Conservation (phyloP, 1,284 basidiomycete species). For the Ustilago shanxiensis region DNA sequence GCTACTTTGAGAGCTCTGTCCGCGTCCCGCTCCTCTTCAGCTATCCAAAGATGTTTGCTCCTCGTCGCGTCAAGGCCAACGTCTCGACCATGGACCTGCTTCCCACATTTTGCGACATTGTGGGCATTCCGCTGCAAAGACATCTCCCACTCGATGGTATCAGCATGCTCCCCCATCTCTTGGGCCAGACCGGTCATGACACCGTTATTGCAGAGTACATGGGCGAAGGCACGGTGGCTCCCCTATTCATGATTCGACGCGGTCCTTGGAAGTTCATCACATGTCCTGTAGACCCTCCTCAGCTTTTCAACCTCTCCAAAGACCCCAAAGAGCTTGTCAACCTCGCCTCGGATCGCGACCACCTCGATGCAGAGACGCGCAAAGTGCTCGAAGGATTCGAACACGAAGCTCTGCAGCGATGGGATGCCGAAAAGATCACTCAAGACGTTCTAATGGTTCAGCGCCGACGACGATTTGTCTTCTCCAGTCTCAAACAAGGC, state of each 20-base stretch:
- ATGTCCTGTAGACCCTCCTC: slow-evolving; percentile 39
- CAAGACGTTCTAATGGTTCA: slow-evolving; percentile 41
- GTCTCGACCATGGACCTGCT: slow-evolving; percentile 45
- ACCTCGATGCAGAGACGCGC: slow-evolving; percentile 26
- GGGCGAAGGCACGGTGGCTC: slow-evolving; percentile 43
- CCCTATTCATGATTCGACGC: slow-evolving; percentile 42
- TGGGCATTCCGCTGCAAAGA: slow-evolving; percentile 32
- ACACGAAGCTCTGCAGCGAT: slow-evolving; percentile 25
- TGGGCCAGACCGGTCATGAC: slow-evolving; percentile 32
- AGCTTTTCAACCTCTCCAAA: slow-evolving; percentile 30
- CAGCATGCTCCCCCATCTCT: slow-evolving; percentile 38
- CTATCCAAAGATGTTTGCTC: slow-evolving; percentile 36
- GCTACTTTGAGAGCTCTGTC: slow-evolving; percentile 49
- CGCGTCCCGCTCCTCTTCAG: slow-evolving; percentile 44
- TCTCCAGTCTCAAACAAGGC: slow-evolving; percentile 41
- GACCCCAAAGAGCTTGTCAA: slow-evolving; percentile 46
- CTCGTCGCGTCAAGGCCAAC: slow-evolving; percentile 41
- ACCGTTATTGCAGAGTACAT: slow-evolving; percentile 46
- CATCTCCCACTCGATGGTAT: slow-evolving; percentile 39
- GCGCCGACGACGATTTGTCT: slow-evolving; percentile 38
- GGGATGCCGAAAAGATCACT: slow-evolving; percentile 42
- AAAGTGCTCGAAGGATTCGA: slow-evolving; percentile 31
- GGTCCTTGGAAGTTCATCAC: slow-evolving; percentile 46
- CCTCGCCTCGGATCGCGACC: slow-evolving; percentile 27
- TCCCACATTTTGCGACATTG: slow-evolving; percentile 42